These are phyloP conservation scores for Penicillium atrosanguineum DNA, from an alignment of 495 filamentous ascomycete species.

Conservation along the genomic window DNA sequence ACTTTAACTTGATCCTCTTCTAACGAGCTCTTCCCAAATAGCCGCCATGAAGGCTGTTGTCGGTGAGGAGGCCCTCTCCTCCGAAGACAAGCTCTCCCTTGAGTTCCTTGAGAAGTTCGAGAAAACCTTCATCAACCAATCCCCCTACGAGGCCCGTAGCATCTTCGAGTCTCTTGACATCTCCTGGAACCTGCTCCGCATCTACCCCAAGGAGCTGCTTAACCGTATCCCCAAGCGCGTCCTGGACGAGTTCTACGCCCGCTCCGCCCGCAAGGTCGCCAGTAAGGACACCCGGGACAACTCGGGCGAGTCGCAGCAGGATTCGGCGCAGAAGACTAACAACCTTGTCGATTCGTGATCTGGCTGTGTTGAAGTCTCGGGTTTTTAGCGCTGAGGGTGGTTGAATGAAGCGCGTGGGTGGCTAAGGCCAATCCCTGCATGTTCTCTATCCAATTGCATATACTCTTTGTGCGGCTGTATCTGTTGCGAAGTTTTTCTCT, in stretches of 20 bases:
- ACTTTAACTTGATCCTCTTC: not conserved
- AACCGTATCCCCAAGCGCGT: constrained; percentile 96
- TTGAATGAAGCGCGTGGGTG: constrained; percentile 7
- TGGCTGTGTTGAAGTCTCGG: constrained; percentile 7
- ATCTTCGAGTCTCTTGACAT: constrained; percentile 92
- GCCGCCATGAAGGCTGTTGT: constrained; percentile 99
- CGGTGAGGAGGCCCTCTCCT: constrained; percentile 90
- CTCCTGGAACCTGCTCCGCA: constrained; percentile 92
- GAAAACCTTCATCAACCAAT: constrained; percentile 85
- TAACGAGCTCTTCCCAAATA: constrained; percentile 17
- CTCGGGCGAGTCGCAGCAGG: constrained; percentile 50
- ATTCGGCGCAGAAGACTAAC: constrained; percentile 45
- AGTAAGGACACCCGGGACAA: constrained; percentile 74
- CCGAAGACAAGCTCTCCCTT: constrained; percentile 94
- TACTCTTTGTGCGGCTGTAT: constrained; percentile 22
- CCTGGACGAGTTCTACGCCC: constrained; percentile 87
- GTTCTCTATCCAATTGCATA: constrained; percentile 19
- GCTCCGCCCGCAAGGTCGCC: constrained; percentile 54
- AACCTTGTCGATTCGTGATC: constrained; percentile 62
- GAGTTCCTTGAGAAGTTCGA: constrained; percentile 99
- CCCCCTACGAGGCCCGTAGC: constrained; percentile 82
- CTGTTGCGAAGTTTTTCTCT: constrained; percentile 8
- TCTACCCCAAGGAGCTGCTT: constrained; percentile 95
- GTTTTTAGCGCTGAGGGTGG: constrained; percentile 3
- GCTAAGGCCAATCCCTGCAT: constrained; percentile 5